Conservation (phyloP, 2,329 filamentous ascomycete species). For the Exophiala sideris region DNA sequence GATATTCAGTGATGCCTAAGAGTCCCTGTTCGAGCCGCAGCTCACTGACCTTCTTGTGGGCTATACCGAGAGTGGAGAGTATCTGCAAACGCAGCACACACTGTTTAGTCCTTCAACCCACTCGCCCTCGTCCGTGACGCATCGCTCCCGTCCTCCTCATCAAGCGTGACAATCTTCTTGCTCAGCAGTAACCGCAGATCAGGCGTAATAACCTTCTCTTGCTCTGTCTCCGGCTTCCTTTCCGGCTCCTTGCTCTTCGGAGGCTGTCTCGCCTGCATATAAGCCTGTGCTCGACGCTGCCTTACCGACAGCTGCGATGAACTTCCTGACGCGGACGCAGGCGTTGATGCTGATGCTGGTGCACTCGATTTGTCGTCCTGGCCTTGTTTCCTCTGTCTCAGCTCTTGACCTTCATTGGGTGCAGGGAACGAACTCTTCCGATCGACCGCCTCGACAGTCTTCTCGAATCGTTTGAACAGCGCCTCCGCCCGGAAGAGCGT, state of each 20-base stretch:
- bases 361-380: not conserved
- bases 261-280: slow-evolving; percentile 8
- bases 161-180: slow-evolving; percentile 54
- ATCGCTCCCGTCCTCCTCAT: slow-evolving; percentile 31
- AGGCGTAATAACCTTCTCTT: slow-evolving; percentile 57
- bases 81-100: too few relatives aligned
- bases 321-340: not conserved
- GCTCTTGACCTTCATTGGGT: slow-evolving; percentile 37
- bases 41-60: too few relatives aligned
- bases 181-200: slow-evolving; percentile 62
- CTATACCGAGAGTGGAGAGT: too few relatives aligned
- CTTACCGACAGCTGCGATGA: not conserved
- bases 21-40: too few relatives aligned
- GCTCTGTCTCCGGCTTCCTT: slow-evolving; percentile 27
- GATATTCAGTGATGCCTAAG: too few relatives aligned
- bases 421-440: slow-evolving; percentile 82
- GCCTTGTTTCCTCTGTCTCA: slow-evolving; percentile 15
- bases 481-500: slow-evolving; percentile 84
- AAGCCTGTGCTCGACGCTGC: not conserved
- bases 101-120: slow-evolving; percentile 21
- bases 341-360: slow-evolving; percentile 1
- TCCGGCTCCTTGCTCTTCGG: slow-evolving; percentile 26
- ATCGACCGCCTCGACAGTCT: slow-evolving; percentile 85
- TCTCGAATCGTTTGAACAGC: slow-evolving; percentile 82
- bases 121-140: slow-evolving; percentile 19